Evolutionary conservation across 306 rosid genomes (phyloP).

Genomic region (Cucurbita maxima): DNA sequence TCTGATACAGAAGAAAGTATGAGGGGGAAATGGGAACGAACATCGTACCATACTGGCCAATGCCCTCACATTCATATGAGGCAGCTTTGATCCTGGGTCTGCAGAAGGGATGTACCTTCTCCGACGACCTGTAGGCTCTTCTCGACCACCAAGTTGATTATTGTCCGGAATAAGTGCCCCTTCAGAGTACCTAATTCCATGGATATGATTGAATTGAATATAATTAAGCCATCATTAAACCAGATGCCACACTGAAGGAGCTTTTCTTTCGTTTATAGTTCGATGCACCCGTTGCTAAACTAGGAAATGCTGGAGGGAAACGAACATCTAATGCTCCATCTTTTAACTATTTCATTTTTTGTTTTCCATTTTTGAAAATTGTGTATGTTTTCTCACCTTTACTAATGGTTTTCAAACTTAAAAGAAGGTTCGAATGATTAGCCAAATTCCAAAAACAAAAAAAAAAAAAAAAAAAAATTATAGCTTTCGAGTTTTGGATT

Average conservation of each 20-base stretch:
- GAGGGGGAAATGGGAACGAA: not conserved
- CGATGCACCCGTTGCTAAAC: not conserved
- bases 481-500: too few relatives aligned
- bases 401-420: too few relatives aligned
- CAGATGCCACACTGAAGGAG: conserved; percentile 10
- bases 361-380: too few relatives aligned
- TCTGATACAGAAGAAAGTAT: not conserved
- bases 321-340: not conserved
- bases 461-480: too few relatives aligned
- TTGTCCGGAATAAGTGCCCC: conserved; percentile 60
- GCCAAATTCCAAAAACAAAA: too few relatives aligned
- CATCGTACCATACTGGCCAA: conserved; percentile 34
- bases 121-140: conserved; percentile 52
- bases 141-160: conserved; percentile 20
- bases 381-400: too few relatives aligned
- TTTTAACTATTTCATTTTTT: too few relatives aligned
- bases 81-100: conserved; percentile 74
- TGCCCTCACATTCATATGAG: conserved; percentile 62
- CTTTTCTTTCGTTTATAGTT: not conserved
- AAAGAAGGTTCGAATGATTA: too few relatives aligned
- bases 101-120: conserved; percentile 74
- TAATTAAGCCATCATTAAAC: conserved; percentile 8
- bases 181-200: conserved; percentile 42
- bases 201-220: conserved; percentile 20
- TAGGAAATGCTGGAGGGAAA: not conserved